phyloP scores from a whole-genome alignment of 2,329 filamentous ascomycete species.

The Rosellinia necatrix region DNA sequence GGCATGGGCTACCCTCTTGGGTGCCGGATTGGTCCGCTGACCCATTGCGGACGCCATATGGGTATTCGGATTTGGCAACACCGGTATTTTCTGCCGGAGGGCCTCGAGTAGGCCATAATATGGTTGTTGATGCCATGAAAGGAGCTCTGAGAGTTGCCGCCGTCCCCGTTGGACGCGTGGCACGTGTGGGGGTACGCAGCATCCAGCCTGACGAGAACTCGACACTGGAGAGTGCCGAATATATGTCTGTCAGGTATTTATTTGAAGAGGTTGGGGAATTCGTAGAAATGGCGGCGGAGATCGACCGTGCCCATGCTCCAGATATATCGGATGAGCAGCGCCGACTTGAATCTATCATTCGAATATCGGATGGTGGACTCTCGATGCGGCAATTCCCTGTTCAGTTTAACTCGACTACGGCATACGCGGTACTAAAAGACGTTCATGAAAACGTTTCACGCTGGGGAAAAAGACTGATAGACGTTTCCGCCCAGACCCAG shows the following conservation, averaged over 20 bases:
- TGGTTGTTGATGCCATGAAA: constrained; percentile 10
- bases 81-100: constrained; percentile 37
- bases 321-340: constrained; percentile 1
- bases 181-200: constrained; percentile 27
- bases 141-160: constrained; percentile 30
- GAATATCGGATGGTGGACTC: constrained; percentile 24
- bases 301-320: not conserved
- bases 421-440: not conserved
- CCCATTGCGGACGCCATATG: constrained; percentile 31
- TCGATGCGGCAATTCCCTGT: constrained; percentile 15
- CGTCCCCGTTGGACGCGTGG: constrained; percentile 32
- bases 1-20: constrained; percentile 40
- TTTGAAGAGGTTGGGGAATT: constrained; percentile 37
- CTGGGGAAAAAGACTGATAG: constrained; percentile 3
- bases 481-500: constrained; percentile 1
- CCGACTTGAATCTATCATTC: constrained; percentile 6
- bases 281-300: constrained; percentile 8
- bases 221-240: constrained; percentile 29
- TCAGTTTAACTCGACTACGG: constrained; percentile 1
- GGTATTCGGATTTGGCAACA: constrained; percentile 32
- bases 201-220: constrained; percentile 9
- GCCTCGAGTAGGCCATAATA: not conserved
- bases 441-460: constrained; percentile 6
- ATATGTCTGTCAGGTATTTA: constrained; percentile 29
- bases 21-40: constrained; percentile 41